These are phyloP conservation scores for Solanum arcanum DNA, from an alignment of 257 asterid genomes.

Conservation along the genomic window DNA sequence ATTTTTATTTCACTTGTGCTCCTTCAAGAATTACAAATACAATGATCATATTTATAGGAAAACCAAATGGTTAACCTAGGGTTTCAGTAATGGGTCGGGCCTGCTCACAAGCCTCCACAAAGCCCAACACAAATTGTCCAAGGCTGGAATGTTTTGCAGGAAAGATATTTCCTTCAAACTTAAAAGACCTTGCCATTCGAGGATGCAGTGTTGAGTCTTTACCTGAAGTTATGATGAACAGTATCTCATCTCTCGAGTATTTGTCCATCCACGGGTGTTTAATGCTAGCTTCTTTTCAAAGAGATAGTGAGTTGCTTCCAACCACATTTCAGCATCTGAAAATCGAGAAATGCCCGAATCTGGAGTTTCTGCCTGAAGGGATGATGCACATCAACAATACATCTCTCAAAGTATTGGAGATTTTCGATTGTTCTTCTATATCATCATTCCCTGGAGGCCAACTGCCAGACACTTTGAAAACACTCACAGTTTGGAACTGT, in stretches of 20 bases:
- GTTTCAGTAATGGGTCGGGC: too few relatives aligned
- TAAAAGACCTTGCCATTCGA: conserved; percentile 31
- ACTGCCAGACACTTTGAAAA: conserved; percentile 27
- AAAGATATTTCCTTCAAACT: conserved; percentile 24
- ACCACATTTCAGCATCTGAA: conserved; percentile 38
- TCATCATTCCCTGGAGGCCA: conserved; percentile 29
- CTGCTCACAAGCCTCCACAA: too few relatives aligned
- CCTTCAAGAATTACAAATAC: too few relatives aligned
- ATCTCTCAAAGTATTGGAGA: conserved; percentile 27
- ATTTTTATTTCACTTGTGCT: too few relatives aligned
- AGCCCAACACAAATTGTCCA: conserved; percentile 39
- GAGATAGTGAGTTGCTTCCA: conserved; percentile 12
- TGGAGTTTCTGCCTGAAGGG: conserved; percentile 39
- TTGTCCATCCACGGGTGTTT: conserved; percentile 32
- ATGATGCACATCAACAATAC: conserved; percentile 24
- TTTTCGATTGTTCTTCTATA: conserved; percentile 34
- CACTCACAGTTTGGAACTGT: conserved; percentile 37
- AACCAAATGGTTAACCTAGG: too few relatives aligned
- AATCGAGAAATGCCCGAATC: conserved; percentile 24
- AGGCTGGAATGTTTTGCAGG: conserved; percentile 22
- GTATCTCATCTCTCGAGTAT: conserved; percentile 18
- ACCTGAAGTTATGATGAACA: conserved; percentile 25
- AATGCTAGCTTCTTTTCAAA: conserved; percentile 29
- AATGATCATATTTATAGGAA: too few relatives aligned
- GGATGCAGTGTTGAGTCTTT: conserved; percentile 38